These are phyloP conservation scores for Morella rubra DNA, from an alignment of 306 rosid genomes.

Conservation along the genomic window DNA sequence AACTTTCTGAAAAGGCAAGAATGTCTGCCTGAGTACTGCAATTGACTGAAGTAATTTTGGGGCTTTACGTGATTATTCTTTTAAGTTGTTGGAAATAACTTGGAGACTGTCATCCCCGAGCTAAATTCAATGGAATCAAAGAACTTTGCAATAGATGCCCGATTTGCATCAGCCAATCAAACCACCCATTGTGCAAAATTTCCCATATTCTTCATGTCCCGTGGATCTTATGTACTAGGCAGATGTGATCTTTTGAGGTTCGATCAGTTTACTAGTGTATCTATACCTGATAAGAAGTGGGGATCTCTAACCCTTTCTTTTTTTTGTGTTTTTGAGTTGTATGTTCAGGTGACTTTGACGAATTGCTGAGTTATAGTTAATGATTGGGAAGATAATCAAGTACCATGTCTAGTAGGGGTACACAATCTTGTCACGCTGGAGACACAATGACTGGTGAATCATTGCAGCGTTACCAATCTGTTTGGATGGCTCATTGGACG, in stretches of 20 bases:
- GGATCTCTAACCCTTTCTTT: slow-evolving; percentile 6
- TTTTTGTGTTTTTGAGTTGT: slow-evolving; percentile 5
- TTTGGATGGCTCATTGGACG: slow-evolving; percentile 80
- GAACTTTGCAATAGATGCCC: neutral
- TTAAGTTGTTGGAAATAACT: neutral
- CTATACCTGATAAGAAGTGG: neutral
- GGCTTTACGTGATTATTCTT: neutral
- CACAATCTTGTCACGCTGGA: slow-evolving; percentile 28
- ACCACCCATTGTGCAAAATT: neutral
- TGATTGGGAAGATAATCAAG: slow-evolving; percentile 10
- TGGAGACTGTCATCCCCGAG: neutral
- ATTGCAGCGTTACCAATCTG: slow-evolving; percentile 38
- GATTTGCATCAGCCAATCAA: neutral
- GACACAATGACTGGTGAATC: slow-evolving; percentile 40
- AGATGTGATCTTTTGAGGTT: neutral
- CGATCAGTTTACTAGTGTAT: too few species aligned
- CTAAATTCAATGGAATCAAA: neutral
- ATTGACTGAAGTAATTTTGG: neutral
- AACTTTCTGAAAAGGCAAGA: neutral
- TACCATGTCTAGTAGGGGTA: slow-evolving; percentile 50
- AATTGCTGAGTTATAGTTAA: slow-evolving; percentile 6
- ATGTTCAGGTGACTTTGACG: slow-evolving; percentile 29
- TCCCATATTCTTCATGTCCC: neutral
- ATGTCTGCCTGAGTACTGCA: neutral
- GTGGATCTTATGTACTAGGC: neutral